A percentile compares a stretch with the other conserved stretches of the same genome.
These are phyloP conservation scores for Heliocybe sulcata DNA, from an alignment of 1,284 basidiomycete genomes.

Conservation along the genomic window DNA sequence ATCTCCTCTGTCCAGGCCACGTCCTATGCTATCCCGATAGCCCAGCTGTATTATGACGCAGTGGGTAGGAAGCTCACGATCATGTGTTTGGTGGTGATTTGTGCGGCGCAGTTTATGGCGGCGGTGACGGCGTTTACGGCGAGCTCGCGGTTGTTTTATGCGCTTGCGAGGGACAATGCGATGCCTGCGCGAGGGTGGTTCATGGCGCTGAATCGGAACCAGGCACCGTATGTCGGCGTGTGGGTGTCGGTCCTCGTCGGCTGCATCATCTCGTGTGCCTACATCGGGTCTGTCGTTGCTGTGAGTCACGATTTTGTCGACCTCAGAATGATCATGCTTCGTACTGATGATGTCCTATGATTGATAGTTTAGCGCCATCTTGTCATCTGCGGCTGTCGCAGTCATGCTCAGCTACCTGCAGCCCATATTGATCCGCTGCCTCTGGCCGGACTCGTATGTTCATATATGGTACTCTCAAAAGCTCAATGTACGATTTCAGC, in stretches of 20 bases:
- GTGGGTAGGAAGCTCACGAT: constrained; percentile 40
- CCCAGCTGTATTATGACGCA: constrained; percentile 51
- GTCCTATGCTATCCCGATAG: constrained; percentile 47
- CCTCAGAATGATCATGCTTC: not conserved
- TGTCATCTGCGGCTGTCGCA: constrained; percentile 49
- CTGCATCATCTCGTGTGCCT: constrained; percentile 49
- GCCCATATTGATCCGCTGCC: constrained; percentile 50
- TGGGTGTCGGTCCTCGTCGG: constrained; percentile 49
- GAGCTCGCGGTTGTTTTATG: constrained; percentile 49
- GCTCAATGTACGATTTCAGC: not conserved
- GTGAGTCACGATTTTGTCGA: constrained; percentile 22
- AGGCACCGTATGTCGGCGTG: constrained; percentile 50
- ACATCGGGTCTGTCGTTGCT: constrained; percentile 48
- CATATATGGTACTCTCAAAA: not conserved
- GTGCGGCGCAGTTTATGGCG: constrained; percentile 47
- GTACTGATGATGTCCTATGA: not conserved
- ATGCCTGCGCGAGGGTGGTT: constrained; percentile 36
- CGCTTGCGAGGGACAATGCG: constrained; percentile 46
- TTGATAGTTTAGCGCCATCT: constrained; percentile 46
- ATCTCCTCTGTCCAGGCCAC: constrained; percentile 42
- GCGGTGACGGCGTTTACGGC: constrained; percentile 55
- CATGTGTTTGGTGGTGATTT: constrained; percentile 44
- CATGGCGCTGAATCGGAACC: constrained; percentile 43
- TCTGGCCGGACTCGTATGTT: constrained; percentile 47
- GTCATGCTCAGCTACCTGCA: constrained; percentile 55